Conservation (phyloP, 2,329 filamentous ascomycete genomes). For the Acarospora socialis region DNA sequence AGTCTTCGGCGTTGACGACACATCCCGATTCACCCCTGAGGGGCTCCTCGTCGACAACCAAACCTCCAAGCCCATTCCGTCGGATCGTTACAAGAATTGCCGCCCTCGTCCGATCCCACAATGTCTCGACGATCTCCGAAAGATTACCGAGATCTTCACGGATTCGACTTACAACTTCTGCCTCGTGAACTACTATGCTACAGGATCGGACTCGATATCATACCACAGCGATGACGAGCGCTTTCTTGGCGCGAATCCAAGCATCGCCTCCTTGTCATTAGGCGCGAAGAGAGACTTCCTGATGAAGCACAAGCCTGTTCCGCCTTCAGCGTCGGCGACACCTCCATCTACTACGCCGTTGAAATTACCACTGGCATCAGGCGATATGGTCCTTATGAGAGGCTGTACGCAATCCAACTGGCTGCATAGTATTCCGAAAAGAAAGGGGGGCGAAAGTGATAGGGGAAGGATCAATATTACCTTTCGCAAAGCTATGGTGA, state of each 20-base stretch:
- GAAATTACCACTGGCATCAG: slow-evolving; percentile 45
- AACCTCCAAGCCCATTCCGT: slow-evolving; percentile 26
- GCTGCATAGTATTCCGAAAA: slow-evolving; percentile 66
- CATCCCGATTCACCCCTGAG: slow-evolving; percentile 38
- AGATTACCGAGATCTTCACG: slow-evolving; percentile 50
- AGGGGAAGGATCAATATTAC: slow-evolving; percentile 64
- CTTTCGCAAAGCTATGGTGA: slow-evolving; percentile 56
- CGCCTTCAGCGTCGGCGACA: slow-evolving; percentile 25
- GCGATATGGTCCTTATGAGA: slow-evolving; percentile 69
- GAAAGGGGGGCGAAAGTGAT: slow-evolving; percentile 47
- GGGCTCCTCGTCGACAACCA: slow-evolving; percentile 22
- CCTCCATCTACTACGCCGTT: slow-evolving; percentile 34
- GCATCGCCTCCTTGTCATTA: slow-evolving; percentile 61
- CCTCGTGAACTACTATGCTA: slow-evolving; percentile 72
- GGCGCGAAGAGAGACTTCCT: slow-evolving; percentile 61
- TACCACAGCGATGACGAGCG: slow-evolving; percentile 71
- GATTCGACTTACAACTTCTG: slow-evolving; percentile 62
- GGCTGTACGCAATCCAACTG: slow-evolving; percentile 61
- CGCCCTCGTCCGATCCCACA: slow-evolving; percentile 55
- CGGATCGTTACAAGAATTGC: slow-evolving; percentile 39
- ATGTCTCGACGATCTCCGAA: slow-evolving; percentile 51
- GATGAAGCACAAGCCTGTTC: slow-evolving; percentile 59
- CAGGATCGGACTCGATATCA: slow-evolving; percentile 59
- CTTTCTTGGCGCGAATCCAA: slow-evolving; percentile 55
- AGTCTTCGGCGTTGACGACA: slow-evolving; percentile 29